Conservation (phyloP, 352 stramenopile genomes). For the Thalassiosira sp. region DNA sequence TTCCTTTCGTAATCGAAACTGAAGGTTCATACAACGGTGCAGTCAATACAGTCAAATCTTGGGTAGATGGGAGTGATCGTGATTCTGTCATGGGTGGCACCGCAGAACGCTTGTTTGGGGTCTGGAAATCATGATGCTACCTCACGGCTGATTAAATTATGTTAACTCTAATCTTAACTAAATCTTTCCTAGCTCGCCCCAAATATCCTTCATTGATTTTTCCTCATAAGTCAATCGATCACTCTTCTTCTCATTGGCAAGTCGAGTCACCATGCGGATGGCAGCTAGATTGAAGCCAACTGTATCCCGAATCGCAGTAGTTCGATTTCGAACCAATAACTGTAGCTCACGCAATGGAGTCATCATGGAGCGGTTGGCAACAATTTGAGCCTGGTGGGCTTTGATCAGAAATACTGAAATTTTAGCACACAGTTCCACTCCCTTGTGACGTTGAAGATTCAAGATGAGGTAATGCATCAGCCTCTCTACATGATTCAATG, state of each 20-base stretch:
- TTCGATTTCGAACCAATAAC: constrained; percentile 58
- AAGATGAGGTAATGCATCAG: constrained; percentile 91
- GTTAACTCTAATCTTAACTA: neutral
- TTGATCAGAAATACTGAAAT: constrained; percentile 79
- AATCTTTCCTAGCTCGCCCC: constrained; percentile 48
- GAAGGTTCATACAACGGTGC: constrained; percentile 62
- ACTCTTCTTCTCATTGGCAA: constrained; percentile 51
- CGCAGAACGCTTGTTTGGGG: constrained; percentile 66
- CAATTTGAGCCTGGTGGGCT: constrained; percentile 76
- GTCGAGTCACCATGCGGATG: constrained; percentile 58
- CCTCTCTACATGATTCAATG: constrained; percentile 94
- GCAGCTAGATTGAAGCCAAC: constrained; percentile 81
- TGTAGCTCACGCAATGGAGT: constrained; percentile 72
- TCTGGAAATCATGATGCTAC: constrained; percentile 39
- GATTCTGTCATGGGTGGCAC: constrained; percentile 72
- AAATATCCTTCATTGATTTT: constrained; percentile 66
- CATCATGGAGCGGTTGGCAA: constrained; percentile 66
- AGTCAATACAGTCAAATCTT: constrained; percentile 71
- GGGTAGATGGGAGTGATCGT: constrained; percentile 53
- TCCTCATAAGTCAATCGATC: constrained; percentile 45
- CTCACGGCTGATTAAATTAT: neutral
- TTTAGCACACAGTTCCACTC: constrained; percentile 90
- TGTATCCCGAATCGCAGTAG: constrained; percentile 68
- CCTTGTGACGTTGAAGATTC: constrained; percentile 82
- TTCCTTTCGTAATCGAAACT: constrained; percentile 79